Evolutionary conservation across 1,284 basidiomycete species (phyloP), one percentile per base, ranked within the genome.

Genomic region (Cryptococcus deneoformans): DNA sequence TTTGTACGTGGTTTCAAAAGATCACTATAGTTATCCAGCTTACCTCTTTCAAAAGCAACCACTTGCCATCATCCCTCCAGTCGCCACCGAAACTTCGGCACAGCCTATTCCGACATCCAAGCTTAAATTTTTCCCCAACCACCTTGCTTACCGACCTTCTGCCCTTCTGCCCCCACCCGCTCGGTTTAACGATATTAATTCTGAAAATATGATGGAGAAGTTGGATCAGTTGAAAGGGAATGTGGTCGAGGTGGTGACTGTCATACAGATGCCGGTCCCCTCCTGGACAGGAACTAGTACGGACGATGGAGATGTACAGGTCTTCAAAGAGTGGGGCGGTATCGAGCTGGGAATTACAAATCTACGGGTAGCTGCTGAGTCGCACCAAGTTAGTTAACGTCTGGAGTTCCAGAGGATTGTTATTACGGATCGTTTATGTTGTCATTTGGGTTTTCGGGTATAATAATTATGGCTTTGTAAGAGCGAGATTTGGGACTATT

Each of bases 61-160:
- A 10, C 64, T 75, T 35, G 70, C 62, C 2, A 43, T 72, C 40
- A 61, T 69, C 36, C 64, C 67, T 5, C 65, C 67, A 10, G 54
- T 52, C 16, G 47, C 42, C 2, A 3, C 39, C 11, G 49, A 49
- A 54, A n/a, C 50, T 2, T 24, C 53, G 2, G 34, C 50, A 9
- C 24, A 29, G 10, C 49, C 49, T 6, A 50, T 60, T 14, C 66
- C 66, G 5, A 34, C 42, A 16, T 73, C 71, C 10, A 24, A 37
- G 3, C 47, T 77, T 10, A 65, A 67, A 2, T 74, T 57, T 46
- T 77, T 77, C 60, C 75, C 75, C 7, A 70, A 70, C 57, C 71
- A 73, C 46, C 67, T 75, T 39, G 71, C 72, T 0, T 77, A 77
- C 55, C 64, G 65, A 12, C 62, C 68, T 8, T 56, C 59, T n/a